These are phyloP conservation scores for Triticum urartu DNA, from an alignment of 176 grass and related monocot genomes.

Conservation along the genomic window DNA sequence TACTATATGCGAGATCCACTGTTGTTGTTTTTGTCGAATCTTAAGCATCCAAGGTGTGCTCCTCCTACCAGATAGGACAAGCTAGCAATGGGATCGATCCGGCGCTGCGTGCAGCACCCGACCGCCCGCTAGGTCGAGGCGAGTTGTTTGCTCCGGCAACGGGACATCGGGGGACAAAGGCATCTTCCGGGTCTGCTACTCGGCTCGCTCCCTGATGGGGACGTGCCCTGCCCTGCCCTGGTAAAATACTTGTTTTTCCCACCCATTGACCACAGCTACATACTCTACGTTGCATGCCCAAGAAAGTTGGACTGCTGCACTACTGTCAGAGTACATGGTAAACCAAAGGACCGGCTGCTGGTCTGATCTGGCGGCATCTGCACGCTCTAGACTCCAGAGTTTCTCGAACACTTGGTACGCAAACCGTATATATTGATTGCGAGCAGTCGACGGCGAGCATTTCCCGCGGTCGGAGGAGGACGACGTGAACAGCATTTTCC, in stretches of 20 bases:
- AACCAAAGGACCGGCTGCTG: too few relatives aligned
- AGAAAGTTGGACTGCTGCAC: too few relatives aligned
- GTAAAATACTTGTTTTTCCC: not conserved
- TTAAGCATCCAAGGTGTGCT: too few relatives aligned
- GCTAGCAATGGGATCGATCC: too few relatives aligned
- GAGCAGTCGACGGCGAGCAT: not conserved
- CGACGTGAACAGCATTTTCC: not conserved
- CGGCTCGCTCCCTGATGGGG: not conserved
- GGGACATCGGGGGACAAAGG: slow-evolving; percentile 15
- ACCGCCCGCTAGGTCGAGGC: not conserved
- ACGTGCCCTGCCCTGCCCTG: not conserved
- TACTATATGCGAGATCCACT: not conserved
- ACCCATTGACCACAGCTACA: not conserved
- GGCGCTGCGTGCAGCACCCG: not conserved
- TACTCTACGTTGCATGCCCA: too few relatives aligned
- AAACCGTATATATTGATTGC: not conserved
- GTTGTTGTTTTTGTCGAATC: too few relatives aligned
- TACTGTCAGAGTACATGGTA: too few relatives aligned
- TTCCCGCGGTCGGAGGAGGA: not conserved
- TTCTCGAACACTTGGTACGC: not conserved
- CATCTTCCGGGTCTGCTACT: slow-evolving; percentile 31
- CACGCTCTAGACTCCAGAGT: too few relatives aligned
- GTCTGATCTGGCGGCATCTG: too few relatives aligned
- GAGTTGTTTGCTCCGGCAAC: not conserved
- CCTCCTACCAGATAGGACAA: too few relatives aligned